phyloP scores from a whole-genome alignment of 352 stramenopile species.

The Pythium chondricola region DNA sequence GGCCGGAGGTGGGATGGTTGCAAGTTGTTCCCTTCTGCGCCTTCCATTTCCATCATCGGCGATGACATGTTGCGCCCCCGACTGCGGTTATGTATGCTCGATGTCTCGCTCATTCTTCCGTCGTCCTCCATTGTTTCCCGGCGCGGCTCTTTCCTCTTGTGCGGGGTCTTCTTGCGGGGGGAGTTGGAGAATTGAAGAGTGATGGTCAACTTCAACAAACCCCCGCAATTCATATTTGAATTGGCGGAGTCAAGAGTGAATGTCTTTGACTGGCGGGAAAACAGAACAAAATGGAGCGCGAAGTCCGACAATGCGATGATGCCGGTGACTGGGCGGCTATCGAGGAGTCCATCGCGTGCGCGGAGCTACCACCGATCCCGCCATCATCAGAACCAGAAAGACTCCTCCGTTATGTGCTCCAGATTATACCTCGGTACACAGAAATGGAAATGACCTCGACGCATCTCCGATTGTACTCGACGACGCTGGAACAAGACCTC shows the following conservation, averaged over 20 bases:
- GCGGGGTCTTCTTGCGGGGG: background rate
- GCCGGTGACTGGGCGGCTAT: conserved; percentile 44
- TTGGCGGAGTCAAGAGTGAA: conserved; percentile 8
- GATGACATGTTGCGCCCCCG: conserved; percentile 22
- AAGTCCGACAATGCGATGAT: background rate
- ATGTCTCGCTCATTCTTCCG: conserved; percentile 67
- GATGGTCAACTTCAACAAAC: conserved; percentile 22
- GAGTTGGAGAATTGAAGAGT: no score
- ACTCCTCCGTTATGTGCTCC: conserved; percentile 66
- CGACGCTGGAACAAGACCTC: conserved; percentile 68
- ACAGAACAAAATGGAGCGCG: conserved; percentile 6
- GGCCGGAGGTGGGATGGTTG: conserved; percentile 33
- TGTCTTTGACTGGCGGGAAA: background rate
- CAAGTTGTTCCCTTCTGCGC: conserved; percentile 9
- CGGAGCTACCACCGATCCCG: conserved; percentile 55
- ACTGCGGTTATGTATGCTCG: conserved; percentile 43
- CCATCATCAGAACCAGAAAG: conserved; percentile 70
- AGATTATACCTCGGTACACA: conserved; percentile 66
- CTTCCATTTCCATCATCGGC: conserved; percentile 47
- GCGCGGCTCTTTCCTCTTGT: background rate
- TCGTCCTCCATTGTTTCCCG: conserved; percentile 51
- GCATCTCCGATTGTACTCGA: conserved; percentile 65
- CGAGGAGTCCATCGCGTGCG: conserved; percentile 39
- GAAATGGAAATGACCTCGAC: conserved; percentile 82
- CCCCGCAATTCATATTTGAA: conserved; percentile 13